These are phyloP conservation scores for Mycocentrospora acerina DNA, from an alignment of 2,329 filamentous ascomycete species.

Conservation along the genomic window DNA sequence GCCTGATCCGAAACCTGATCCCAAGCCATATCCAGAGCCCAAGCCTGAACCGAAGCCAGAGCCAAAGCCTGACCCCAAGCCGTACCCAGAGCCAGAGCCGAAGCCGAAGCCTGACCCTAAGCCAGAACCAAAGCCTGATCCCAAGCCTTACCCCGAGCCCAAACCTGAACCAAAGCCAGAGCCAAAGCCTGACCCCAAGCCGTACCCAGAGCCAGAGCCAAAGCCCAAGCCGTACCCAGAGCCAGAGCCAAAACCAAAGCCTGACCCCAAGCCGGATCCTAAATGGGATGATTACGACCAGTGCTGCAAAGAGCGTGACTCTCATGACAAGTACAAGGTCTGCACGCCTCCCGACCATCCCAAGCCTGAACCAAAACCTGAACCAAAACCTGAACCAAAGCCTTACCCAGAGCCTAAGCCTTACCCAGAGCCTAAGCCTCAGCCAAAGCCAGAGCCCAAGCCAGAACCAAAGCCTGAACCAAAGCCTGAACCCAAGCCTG, in stretches of 20 bases:
- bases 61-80: neutral
- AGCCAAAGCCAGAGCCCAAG: neutral
- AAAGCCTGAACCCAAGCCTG: constrained; percentile 1
- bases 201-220: neutral
- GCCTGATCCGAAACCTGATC: neutral
- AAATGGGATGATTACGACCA: neutral
- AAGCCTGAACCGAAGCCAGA: neutral
- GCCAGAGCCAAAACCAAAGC: neutral
- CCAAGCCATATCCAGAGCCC: neutral
- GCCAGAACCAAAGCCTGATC: constrained; percentile 1
- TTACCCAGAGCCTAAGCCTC: constrained; percentile 1
- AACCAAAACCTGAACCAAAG: neutral
- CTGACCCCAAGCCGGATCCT: too few species aligned
- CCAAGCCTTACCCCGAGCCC: constrained; percentile 1
- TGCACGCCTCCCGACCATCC: too few species aligned
- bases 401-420: constrained; percentile 1
- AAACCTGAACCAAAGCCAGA: neutral
- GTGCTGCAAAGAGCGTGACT: too few species aligned
- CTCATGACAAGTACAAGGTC: too few species aligned
- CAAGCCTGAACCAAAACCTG: too few species aligned
- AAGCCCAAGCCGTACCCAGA: neutral
- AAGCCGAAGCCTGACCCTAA: neutral
- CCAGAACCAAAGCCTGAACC: neutral
- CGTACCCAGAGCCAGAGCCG: neutral
- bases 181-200: neutral